Conservation (phyloP, 768 basidiomycete species). For the Tephrocybe sp. region DNA sequence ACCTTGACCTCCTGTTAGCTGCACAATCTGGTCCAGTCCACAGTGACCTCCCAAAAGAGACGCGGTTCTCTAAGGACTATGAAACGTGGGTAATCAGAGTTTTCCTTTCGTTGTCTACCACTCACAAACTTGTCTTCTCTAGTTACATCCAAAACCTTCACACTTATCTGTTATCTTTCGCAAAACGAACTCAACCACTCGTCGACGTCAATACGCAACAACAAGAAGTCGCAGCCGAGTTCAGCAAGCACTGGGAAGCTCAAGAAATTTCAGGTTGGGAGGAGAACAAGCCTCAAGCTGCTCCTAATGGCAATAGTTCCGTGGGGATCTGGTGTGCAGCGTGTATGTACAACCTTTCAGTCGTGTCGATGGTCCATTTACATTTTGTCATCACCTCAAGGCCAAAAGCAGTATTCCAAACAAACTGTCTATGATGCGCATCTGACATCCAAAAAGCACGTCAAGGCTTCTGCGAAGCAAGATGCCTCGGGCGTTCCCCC, state of each 20-base stretch:
- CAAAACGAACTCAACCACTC: slow-evolving; percentile 82
- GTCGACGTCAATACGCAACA: slow-evolving; percentile 73
- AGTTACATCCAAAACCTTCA: slow-evolving; percentile 88
- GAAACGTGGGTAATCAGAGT: slow-evolving; percentile 57
- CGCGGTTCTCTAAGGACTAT: slow-evolving; percentile 71
- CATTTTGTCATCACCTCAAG: slow-evolving; percentile 37
- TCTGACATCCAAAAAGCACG: slow-evolving; percentile 92
- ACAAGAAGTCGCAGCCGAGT: slow-evolving; percentile 62
- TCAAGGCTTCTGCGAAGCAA: slow-evolving; percentile 85
- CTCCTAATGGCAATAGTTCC: slow-evolving; percentile 41
- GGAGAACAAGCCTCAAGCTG: slow-evolving; percentile 38
- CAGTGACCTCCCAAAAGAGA: slow-evolving; percentile 66
- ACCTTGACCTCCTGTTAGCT: slow-evolving; percentile 81
- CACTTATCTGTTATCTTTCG: slow-evolving; percentile 83
- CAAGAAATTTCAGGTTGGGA: slow-evolving; percentile 81
- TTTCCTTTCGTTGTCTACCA: slow-evolving; percentile 2
- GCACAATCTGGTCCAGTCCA: slow-evolving; percentile 64
- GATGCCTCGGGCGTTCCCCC: slow-evolving; percentile 47
- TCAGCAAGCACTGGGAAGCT: slow-evolving; percentile 78
- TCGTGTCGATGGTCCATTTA: slow-evolving; percentile 4
- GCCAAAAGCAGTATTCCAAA: slow-evolving; percentile 94
- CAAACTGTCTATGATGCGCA: slow-evolving; percentile 98
- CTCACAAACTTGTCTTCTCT: not conserved
- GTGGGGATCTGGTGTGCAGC: slow-evolving; percentile 92
- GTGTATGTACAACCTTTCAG: slow-evolving; percentile 54